Percentiles rank a stretch among this genome's conserved stretches.
These are phyloP conservation scores for Coprinellus micaceus DNA, from an alignment of 768 basidiomycete genomes.

Conservation along the genomic window DNA sequence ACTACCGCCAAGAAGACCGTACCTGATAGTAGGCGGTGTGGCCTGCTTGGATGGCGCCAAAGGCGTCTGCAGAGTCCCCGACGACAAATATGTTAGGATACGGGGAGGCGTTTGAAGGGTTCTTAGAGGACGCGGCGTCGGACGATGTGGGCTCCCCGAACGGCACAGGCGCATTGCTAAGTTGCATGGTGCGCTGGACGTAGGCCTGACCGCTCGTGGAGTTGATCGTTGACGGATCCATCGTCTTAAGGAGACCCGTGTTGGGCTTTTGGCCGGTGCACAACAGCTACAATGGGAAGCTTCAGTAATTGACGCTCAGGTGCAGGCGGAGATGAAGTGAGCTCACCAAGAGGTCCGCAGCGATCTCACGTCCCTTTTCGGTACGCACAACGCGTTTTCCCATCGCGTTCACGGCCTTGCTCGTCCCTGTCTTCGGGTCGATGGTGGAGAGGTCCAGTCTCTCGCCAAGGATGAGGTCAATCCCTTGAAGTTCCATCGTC, in stretches of 20 bases:
- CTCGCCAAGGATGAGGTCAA: constrained; percentile 52
- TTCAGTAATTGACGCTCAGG: background rate
- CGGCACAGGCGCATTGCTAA: constrained; percentile 25
- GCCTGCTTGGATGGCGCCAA: constrained; percentile 59
- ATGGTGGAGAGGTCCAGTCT: constrained; percentile 45
- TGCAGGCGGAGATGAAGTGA: background rate
- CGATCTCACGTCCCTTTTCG: constrained; percentile 45
- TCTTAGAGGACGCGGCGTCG: background rate
- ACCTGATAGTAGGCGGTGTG: constrained; percentile 54
- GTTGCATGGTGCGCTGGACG: constrained; percentile 52
- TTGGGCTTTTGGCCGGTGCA: constrained; percentile 64
- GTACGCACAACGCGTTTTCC: constrained; percentile 42
- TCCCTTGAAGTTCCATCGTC: constrained; percentile 37
- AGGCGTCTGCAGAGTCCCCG: constrained; percentile 63
- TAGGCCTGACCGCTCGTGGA: constrained; percentile 35
- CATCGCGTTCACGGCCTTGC: constrained; percentile 17
- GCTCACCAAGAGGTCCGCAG: constrained; percentile 51
- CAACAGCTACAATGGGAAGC: constrained; percentile 36
- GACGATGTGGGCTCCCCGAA: constrained; percentile 11
- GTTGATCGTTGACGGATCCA: constrained; percentile 41
- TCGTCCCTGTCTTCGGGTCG: constrained; percentile 11
- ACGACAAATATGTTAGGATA: constrained; percentile 58
- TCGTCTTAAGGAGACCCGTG: constrained; percentile 39
- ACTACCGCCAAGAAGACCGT: background rate
- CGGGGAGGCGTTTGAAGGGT: constrained; percentile 20